Base-by-base conservation (phyloP, 768 basidiomycete genomes). In the Sarcodon aspratus region DNA sequence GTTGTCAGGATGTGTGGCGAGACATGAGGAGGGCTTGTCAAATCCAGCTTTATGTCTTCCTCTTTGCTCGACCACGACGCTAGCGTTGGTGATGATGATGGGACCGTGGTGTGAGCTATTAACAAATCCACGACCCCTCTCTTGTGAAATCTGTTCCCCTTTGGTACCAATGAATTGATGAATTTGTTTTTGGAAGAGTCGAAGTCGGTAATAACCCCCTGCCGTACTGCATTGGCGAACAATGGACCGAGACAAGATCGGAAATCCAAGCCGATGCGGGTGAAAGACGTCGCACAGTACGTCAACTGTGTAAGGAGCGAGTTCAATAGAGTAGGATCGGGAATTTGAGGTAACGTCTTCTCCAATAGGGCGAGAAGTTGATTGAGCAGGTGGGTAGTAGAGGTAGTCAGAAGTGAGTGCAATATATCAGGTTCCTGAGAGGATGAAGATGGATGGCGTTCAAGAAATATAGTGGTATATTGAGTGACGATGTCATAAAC, bases 251-350 rank as follows among this genome's bases (percentile, higher is more conserved):
- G 67, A 13, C 84, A 64, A 0, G 72, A 64, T 33, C 82, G 78
- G 63, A 99, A 98, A 61, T 96, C 94, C 57, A 95, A 73, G 0
- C 95, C 95, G 12, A 95, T 76, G n/a, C 93, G 80, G 0, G 89
- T 75, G 59, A 96, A 96, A 1, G 93, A 92, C 13, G 82, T 79
- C 7, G 92, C 82, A 61, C 94, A 96, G 64, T 98, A 97, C 10
- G 87, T 85, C 42, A 98, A 75, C 57, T 98, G 95, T 0, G 93
- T 95, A 50, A 96, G 78, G 38, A 93, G 73, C 34, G 94, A 80
- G 17, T 90, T 75, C 54, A 95, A 73, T 18, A 87, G 68, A 15
- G 85, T 59, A 11, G 82, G 69, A 49, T 70, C 69, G 32, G 80
- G 67, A 15, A 80, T 71, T 9, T 72, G 75, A 0, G 81, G 76